A percentile compares a stretch with the other conserved stretches of the same genome.
These are phyloP conservation scores for Nitzschia palea DNA, from an alignment of 108 stramenopile species.

Conservation along the genomic window DNA sequence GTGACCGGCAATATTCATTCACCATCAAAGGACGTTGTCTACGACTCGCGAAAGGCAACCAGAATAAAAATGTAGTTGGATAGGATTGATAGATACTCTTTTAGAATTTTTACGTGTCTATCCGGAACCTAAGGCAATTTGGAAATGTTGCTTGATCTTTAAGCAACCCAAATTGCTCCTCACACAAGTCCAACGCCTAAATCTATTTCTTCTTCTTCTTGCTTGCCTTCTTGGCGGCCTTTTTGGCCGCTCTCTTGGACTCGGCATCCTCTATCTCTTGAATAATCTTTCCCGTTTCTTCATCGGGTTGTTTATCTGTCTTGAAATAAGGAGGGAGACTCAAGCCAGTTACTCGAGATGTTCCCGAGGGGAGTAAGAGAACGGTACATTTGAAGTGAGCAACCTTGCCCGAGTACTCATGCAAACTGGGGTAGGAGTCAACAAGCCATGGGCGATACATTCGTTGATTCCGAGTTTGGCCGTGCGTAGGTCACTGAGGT, in stretches of 20 bases:
- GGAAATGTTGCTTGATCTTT: no score
- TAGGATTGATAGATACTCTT: no score
- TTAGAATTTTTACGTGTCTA: no score
- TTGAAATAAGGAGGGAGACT: conserved; percentile 73
- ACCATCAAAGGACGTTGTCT: no score
- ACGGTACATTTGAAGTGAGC: conserved; percentile 99
- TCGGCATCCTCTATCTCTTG: conserved; percentile 69
- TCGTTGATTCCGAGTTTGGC: conserved; percentile 95
- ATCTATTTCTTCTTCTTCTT: conserved; percentile 51
- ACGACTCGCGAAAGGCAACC: no score
- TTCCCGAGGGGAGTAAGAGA: conserved; percentile 91
- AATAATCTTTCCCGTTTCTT: conserved; percentile 76
- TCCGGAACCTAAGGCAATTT: no score
- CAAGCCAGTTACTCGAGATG: conserved; percentile 89
- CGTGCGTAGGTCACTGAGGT: conserved; percentile 90
- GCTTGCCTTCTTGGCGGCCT: conserved; percentile 83
- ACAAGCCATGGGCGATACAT: conserved; percentile 89
- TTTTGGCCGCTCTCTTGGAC: conserved; percentile 83
- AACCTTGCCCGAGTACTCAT: conserved; percentile 85
- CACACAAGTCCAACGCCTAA: no score
- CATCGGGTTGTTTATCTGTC: conserved; percentile 87
- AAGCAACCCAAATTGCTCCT: no score
- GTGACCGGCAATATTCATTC: no score
- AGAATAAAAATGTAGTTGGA: no score
- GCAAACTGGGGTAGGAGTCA: conserved; percentile 92